Evolutionary conservation across 768 basidiomycete genomes (phyloP), one percentile per base, ranked within the genome.

Genomic region (Amanita exitialis): DNA sequence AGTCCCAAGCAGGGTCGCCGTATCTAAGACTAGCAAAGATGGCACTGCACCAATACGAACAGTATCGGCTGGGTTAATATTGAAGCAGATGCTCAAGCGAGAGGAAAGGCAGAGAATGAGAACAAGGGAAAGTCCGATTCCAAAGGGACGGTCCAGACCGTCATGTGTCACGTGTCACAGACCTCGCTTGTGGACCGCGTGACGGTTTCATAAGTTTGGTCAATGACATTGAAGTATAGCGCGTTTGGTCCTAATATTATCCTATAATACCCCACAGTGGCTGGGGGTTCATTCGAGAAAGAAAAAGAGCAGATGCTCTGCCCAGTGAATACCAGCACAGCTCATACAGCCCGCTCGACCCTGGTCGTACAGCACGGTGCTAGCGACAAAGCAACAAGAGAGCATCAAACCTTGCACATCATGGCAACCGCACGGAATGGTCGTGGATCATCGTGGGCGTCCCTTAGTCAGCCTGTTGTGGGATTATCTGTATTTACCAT

Each of bases 351-450:
- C n/a, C 3, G 36, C 16, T 37, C 16, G n/a, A 37, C 25, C 36
- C 15, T 37, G 6, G 38, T 20, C 18, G 38, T 21, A 20, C 38
- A 39, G 38, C 38, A n/a, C 16, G 1, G 39, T 21, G 20, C 20
- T 20, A 13, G 18, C 39, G 9, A 41, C 18, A 30, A 44, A 44
- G 43, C 7, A n/a, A 6, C 4, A 23, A 27, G 27, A 44, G 34
- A 32, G 28, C 47, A 48, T 37, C 38, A 41, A 36, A 49, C 21
- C 36, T 39, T 25, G 23, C 28, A 25, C 37, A 49, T 28, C 48
- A 49, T 49, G 48, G 48, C n/a, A 41, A 21, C 48, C 37, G 13
- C 36, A 16, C 38, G 48, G 48, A 28, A 49, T 20, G 18, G 48
- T 39, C 48, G 48, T 49, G 48, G 28, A 35, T 43, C 25, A 43